Base-by-base conservation (phyloP, 768 basidiomycete genomes). In the Mycena amicta region DNA sequence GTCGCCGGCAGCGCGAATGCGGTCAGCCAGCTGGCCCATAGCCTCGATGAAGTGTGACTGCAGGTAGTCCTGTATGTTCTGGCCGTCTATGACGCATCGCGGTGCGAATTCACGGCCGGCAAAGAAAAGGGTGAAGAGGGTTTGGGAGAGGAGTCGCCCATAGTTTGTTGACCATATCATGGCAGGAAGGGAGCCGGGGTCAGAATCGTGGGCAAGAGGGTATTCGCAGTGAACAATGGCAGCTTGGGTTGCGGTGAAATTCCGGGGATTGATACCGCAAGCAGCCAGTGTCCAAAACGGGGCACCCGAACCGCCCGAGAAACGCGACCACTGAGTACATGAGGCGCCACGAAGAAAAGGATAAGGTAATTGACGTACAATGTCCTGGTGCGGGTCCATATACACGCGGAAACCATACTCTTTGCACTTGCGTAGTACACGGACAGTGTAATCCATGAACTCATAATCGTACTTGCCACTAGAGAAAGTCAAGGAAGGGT, bases 111-210 rank as follows among this genome's bases (percentile, higher is more conserved):
- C 85, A 6, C 85, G 82, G 1, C 95, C 95, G 22, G 90, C 94
- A 70, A 92, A 98, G 81, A 98, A 98, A 61, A 99, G 83, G 5
- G 96, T 94, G 77, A 96, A 96, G 53, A 97, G 70, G 12, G 94
- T 96, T 69, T 94, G 91, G 20, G 87, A 86, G 51, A 89, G 84
- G 27, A 98, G 86, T 18, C 90, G 92, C 40, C 90, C 86, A 69
- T 98, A 98, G 70, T 98, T 98, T 25, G 96, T 98, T 5, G 88
- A 86, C 97, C 97, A 99, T 60, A 94, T 84, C 97, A 99, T 99
- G 49, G 90, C 86, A 4, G 97, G 96, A 60, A 94, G 81, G 0
- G 83, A 70, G 2, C 84, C 79, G 0, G 96, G 95, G 63, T 89
- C 80, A 4, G 92, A 81, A 0, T 72, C 67, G 45, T 80, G 78